Conservation (phyloP, 768 basidiomycete species). For the Amanita pseudoporphyria region DNA sequence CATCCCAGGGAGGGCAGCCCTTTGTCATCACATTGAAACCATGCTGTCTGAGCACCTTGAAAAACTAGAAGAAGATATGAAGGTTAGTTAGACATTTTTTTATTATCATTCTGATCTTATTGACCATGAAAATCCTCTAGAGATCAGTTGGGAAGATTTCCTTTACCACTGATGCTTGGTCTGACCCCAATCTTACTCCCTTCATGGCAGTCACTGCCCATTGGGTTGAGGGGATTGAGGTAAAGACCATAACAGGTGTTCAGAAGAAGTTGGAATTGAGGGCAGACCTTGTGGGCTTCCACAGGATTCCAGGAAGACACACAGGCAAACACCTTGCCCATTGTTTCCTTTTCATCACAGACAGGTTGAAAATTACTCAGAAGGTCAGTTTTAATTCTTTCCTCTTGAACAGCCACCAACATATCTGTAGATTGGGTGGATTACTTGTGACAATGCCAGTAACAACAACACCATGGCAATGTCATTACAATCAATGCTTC, state of each 20-base stretch:
- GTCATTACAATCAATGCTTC: conserved; percentile 14
- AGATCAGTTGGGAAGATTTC: too few species aligned
- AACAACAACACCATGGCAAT: conserved; percentile 21
- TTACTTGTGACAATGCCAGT: too few species aligned
- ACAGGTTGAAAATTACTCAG: conserved; percentile 16
- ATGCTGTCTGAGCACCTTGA: conserved; percentile 15
- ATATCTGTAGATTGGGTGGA: conserved; percentile 28
- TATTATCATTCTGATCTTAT: background rate
- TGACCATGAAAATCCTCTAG: too few species aligned
- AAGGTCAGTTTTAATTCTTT: conserved; percentile 15
- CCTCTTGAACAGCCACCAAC: background rate
- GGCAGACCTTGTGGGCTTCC: conserved; percentile 27
- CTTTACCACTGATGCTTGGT: conserved; percentile 31
- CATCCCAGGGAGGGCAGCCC: conserved; percentile 16
- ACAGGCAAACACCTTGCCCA: conserved; percentile 26
- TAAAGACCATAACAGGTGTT: conserved; percentile 14
- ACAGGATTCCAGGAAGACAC: too few species aligned
- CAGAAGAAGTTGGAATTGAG: too few species aligned
- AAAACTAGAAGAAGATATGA: too few species aligned
- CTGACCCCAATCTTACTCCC: conserved; percentile 22
- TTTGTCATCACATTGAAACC: conserved; percentile 15
- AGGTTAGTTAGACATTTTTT: conserved; percentile 12
- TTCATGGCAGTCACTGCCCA: conserved; percentile 36
- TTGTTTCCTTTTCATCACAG: conserved; percentile 22
- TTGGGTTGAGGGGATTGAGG: conserved; percentile 21